Evolutionary conservation across 352 stramenopile genomes (phyloP).

Genomic region (Phytophthora pini): DNA sequence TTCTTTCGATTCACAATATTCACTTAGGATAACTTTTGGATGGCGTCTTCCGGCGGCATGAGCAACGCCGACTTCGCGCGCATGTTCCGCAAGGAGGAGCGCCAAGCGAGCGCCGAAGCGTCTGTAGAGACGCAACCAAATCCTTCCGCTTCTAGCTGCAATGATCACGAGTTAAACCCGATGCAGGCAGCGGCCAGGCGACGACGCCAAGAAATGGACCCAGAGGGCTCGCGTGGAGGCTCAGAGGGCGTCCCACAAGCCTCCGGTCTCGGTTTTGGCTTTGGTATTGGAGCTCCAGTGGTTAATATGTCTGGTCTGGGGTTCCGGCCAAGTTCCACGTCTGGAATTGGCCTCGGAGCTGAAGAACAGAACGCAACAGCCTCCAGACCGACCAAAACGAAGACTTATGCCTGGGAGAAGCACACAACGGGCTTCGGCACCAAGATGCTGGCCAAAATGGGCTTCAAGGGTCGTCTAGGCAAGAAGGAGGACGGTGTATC

Average conservation of each 20-base stretch:
- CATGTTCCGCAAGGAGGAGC: conserved; percentile 66
- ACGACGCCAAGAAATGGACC: conserved; percentile 32
- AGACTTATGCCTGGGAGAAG: conserved; percentile 92
- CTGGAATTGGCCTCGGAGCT: conserved; percentile 24
- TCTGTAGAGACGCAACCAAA: not conserved
- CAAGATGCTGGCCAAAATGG: conserved; percentile 97
- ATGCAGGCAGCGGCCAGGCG: conserved; percentile 24
- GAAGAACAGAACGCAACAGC: conserved; percentile 10
- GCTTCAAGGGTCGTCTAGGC: conserved; percentile 93
- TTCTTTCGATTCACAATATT: too few relatives aligned
- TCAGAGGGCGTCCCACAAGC: conserved; percentile 11
- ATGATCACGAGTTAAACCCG: conserved; percentile 14
- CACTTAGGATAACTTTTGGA: not conserved
- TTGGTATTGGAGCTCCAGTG: conserved; percentile 3
- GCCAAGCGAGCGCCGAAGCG: conserved; percentile 11
- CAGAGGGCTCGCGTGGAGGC: conserved; percentile 4
- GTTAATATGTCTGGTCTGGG: conserved; percentile 15
- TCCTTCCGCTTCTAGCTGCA: not conserved
- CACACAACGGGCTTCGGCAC: conserved; percentile 97
- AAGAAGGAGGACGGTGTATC: conserved; percentile 94
- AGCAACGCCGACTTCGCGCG: conserved; percentile 84
- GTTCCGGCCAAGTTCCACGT: conserved; percentile 18
- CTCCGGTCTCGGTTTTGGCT: conserved; percentile 6
- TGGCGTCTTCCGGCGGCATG: conserved; percentile 38
- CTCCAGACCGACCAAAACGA: conserved; percentile 20